Evolutionary conservation across 2,329 filamentous ascomycete species (phyloP), one percentile per base, ranked within the genome.

Genomic region (Pseudocercospora ulei): DNA sequence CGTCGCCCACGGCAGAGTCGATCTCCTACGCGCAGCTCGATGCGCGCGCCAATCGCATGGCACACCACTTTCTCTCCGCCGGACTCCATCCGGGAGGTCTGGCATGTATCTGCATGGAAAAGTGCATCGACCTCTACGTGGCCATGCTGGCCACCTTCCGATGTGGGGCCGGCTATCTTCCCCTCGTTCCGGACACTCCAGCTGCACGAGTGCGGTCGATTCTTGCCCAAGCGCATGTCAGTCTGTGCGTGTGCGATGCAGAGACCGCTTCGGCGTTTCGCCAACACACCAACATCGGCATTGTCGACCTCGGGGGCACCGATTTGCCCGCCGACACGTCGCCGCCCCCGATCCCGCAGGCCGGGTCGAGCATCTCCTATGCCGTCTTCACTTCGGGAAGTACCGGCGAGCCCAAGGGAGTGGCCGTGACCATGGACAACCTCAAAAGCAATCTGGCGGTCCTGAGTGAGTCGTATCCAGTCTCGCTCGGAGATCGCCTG

Each of bases 381-480:
- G 74, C 82, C 11, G 78, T 92, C 1, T 92, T 82, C 57, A 92
- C 83, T 0, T 86, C 82, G 14, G 86, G 86, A 3, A 88, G 80
- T 24, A 92, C 84, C 0, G 85, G 83, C 0, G 67, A 66, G 1
- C 85, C 83, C 0, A 92, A 93, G 55, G 83, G 83, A 2, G 80
- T 93, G 2, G 69, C 82, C 3, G 72, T 93, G 12, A 84, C 82
- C 0, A 79, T 87, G 48, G 65, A 71, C 25, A 92, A 85, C 51
- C 71, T 93, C 26, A 66, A 79, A 38, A 82, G 80, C 57, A 88
- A 92, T 48, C 65, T 93, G n/a, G 66, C 74, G 11, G 67, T 73
- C 6, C 66, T 94, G 4, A 68, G 70, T 2, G 63, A 68, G 2
- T 63, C 82, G 0, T 93, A 92, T 53, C 80, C 82, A 0, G 63